These are phyloP conservation scores for Populus simonii DNA, from an alignment of 345 rosid species.

Conservation along the genomic window DNA sequence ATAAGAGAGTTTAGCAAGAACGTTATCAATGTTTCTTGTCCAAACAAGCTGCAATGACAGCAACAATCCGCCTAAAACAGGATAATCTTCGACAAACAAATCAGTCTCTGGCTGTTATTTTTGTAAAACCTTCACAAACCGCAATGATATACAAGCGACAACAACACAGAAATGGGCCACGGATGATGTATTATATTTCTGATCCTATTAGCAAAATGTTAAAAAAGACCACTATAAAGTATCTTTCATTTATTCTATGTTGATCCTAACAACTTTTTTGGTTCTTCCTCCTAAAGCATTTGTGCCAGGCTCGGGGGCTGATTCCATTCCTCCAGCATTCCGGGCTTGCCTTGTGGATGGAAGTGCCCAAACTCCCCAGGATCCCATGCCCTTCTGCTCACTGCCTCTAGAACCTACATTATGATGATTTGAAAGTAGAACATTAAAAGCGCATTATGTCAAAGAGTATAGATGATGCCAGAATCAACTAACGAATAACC, in stretches of 20 bases:
- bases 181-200: too few relatives aligned
- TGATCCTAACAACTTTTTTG: slow-evolving; percentile 70
- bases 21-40: too few relatives aligned
- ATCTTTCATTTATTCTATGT: slow-evolving; percentile 49
- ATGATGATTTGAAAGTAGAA: neutral
- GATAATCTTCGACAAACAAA: too few relatives aligned
- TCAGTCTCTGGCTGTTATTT: too few relatives aligned
- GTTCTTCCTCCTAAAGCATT: slow-evolving; percentile 22
- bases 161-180: too few relatives aligned
- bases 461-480: neutral
- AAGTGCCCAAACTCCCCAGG: slow-evolving; percentile 39
- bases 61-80: too few relatives aligned
- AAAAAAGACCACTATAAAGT: too few relatives aligned
- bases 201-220: neutral
- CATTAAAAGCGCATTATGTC: neutral
- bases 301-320: slow-evolving; percentile 9
- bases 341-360: slow-evolving; percentile 25
- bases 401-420: slow-evolving; percentile 28
- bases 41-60: too few relatives aligned
- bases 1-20: too few relatives aligned
- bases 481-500: too few relatives aligned
- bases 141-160: too few relatives aligned
- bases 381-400: slow-evolving; percentile 9
- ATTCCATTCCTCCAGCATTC: slow-evolving; percentile 6
- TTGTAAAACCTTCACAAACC: too few relatives aligned